Conservation (phyloP, 2,329 filamentous ascomycete species). For the Conoideocrella luteorostrata region DNA sequence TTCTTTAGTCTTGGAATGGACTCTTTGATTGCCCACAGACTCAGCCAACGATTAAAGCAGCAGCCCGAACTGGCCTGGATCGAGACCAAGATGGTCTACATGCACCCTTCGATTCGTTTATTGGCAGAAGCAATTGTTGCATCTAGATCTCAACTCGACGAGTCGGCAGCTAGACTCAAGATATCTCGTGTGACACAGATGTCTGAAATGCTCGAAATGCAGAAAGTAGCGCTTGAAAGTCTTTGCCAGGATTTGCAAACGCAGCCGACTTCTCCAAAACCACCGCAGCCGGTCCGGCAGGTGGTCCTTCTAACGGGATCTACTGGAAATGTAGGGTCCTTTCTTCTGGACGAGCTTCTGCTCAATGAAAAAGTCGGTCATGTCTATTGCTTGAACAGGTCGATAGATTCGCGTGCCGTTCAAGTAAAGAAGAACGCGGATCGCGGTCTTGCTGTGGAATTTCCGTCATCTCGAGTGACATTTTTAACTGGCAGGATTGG, state of each 20-base stretch:
- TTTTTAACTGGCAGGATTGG: constrained; percentile 5
- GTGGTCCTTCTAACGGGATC: constrained; percentile 9
- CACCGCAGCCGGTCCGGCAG: background rate
- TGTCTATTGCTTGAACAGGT: constrained; percentile 9
- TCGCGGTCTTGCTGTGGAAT: background rate
- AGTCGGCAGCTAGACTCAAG: background rate
- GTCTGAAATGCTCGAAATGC: background rate
- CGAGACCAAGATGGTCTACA: background rate
- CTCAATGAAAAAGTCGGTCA: background rate
- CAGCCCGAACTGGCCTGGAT: background rate
- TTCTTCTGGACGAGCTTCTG: constrained; percentile 7
- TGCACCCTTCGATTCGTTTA: background rate
- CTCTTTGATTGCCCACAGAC: constrained; percentile 4
- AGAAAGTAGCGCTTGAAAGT: background rate
- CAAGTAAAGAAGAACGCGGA: constrained; percentile 1
- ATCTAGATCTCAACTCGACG: background rate
- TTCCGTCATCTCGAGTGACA: background rate
- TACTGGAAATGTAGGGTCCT: constrained; percentile 10
- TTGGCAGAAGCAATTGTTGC: background rate
- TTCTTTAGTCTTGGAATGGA: constrained; percentile 11
- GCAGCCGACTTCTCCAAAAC: background rate
- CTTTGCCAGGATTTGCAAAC: background rate
- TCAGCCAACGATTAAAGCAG: background rate
- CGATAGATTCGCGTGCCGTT: background rate
- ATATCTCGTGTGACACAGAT: background rate